phyloP scores from a whole-genome alignment of 495 filamentous ascomycete genomes.

The Annulohypoxylon nitens region DNA sequence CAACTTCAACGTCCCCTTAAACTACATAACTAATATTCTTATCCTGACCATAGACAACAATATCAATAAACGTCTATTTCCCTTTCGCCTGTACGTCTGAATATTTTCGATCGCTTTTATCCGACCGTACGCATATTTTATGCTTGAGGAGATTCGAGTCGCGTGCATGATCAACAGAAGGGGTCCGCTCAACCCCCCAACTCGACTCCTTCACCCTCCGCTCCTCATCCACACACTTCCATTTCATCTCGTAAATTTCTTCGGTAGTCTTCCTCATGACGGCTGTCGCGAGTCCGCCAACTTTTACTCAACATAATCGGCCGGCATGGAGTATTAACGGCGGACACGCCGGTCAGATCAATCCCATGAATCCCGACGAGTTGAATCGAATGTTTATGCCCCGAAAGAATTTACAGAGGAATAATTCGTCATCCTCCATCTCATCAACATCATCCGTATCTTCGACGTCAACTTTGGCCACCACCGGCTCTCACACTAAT shows the following conservation, averaged over 20 bases:
- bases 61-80: conserved; percentile 24
- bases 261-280: conserved; percentile 75
- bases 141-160: conserved; percentile 28
- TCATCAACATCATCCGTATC: conserved; percentile 75
- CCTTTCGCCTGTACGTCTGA: conserved; percentile 3
- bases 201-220: conserved; percentile 44
- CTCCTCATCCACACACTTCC: conserved; percentile 57
- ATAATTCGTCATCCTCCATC: conserved; percentile 89
- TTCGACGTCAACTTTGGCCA: conserved; percentile 70
- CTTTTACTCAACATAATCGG: conserved; percentile 77
- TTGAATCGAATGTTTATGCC: conserved; percentile 88
- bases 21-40: conserved; percentile 30
- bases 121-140: conserved; percentile 21
- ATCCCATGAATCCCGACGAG: conserved; percentile 88
- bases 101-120: conserved; percentile 25
- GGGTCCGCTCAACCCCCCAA: conserved; percentile 35
- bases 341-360: conserved; percentile 74
- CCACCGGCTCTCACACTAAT: conserved; percentile 55
- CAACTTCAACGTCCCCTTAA: conserved; percentile 27
- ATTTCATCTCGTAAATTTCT: conserved; percentile 48
- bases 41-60: conserved; percentile 33
- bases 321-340: conserved; percentile 79
- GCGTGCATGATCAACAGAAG: conserved; percentile 45
- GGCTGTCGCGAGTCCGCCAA: conserved; percentile 94
- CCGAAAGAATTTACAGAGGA: conserved; percentile 84